phyloP scores from a whole-genome alignment of 768 basidiomycete genomes.

The Pleurotus pulmonarius region DNA sequence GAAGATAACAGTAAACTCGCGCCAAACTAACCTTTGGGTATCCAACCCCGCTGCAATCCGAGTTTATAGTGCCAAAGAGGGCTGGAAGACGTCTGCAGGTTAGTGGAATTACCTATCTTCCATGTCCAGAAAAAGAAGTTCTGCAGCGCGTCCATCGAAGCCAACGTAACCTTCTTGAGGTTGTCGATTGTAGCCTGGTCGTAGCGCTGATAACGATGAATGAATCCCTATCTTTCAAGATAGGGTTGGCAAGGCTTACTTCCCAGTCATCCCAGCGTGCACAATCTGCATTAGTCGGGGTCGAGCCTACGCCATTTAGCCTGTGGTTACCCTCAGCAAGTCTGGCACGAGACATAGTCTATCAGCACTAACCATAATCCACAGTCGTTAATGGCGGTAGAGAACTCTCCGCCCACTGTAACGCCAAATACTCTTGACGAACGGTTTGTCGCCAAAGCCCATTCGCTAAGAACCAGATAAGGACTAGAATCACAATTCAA shows the following conservation, averaged over 20 bases:
- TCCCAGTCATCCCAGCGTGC: slow-evolving; percentile 40
- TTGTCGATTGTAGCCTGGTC: slow-evolving; percentile 50
- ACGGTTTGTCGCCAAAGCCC: slow-evolving; percentile 48
- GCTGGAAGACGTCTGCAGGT: slow-evolving; percentile 58
- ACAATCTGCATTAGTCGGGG: slow-evolving; percentile 31
- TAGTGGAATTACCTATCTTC: slow-evolving; percentile 86
- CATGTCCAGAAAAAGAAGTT: slow-evolving; percentile 98
- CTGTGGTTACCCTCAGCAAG: slow-evolving; percentile 16
- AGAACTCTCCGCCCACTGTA: slow-evolving; percentile 81
- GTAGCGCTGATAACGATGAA: slow-evolving; percentile 39
- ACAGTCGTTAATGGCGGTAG: slow-evolving; percentile 75
- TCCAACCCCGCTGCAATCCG: slow-evolving; percentile 83
- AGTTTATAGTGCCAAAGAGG: slow-evolving; percentile 89
- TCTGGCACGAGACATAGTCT: too few species aligned
- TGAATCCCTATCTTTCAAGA: slow-evolving; percentile 5
- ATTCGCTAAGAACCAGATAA: slow-evolving; percentile 27
- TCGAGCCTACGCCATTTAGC: slow-evolving; percentile 43
- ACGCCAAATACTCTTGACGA: slow-evolving; percentile 76
- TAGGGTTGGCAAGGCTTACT: slow-evolving; percentile 22
- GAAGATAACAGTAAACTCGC: slow-evolving; percentile 13
- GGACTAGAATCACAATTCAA: slow-evolving; percentile 17
- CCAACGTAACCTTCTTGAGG: slow-evolving; percentile 64
- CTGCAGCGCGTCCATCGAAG: slow-evolving; percentile 87
- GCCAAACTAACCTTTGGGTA: slow-evolving; percentile 61
- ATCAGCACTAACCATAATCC: slow-evolving; percentile 47